Base-by-base conservation (phyloP, 768 basidiomycete species). In the Boletellus emodensis region DNA sequence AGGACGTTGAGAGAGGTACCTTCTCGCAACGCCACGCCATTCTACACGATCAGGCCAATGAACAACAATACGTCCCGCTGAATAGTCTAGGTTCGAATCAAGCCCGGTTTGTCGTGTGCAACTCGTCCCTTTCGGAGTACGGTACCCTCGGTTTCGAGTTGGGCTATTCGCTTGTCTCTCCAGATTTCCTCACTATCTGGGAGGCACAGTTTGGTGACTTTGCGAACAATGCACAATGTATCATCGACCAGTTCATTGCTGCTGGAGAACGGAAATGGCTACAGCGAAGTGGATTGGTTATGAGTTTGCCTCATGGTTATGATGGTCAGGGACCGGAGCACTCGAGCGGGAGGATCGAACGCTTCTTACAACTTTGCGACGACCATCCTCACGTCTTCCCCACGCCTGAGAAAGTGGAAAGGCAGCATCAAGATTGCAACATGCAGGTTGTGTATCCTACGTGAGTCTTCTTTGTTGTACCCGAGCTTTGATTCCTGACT, bases 191-290 rank as follows among this genome's bases (percentile, higher is more conserved):
- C 56, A 92, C 92, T 14, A 85, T 99, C 63, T 99, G 95, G 96
- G 96, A 98, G 68, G 96, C 95, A 14, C 95, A 98, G 68, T 94
- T 98, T 62, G 95, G 95, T 66, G 95, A 97, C 72, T 98, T 97
- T 67, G 94, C 88, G 32, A 97, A 98, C 75, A 94, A 90, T 59
- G 95, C 94, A 3, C 95, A 97, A 69, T 87, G 86, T 67, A 95
- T 98, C 70, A 96, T 99, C 61, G 95, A 99, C 65, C 96, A 99
- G 70, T 99, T 97, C 75, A 90, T 99, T 56, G 92, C 94, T 18
- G 86, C 95, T 22, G 95, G 96, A 36, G 95, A 99, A 72, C 78
- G 94, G 56, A 99, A 99, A 69, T 99, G 95, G 95, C 65, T 97
- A 39, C 95, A 98, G 71, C 83, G 95, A 51, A 87, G 83, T 34